These are phyloP conservation scores for Elongisporangium undulatum DNA, from an alignment of 352 stramenopile genomes.

Conservation along the genomic window DNA sequence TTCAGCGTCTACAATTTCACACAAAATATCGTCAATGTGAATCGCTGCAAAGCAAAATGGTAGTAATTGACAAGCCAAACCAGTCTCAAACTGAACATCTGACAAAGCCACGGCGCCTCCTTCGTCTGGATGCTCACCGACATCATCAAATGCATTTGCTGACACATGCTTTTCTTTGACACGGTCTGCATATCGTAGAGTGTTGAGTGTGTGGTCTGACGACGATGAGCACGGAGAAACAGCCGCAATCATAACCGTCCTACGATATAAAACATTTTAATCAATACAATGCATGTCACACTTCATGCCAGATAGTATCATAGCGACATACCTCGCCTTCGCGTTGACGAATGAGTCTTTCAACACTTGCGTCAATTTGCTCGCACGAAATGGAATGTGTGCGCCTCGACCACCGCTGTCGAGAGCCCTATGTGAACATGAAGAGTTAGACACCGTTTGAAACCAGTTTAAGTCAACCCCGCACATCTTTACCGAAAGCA, in stretches of 20 bases:
- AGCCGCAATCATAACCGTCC: conserved; percentile 96
- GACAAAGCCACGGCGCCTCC: conserved; percentile 37
- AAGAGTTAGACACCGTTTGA: neutral
- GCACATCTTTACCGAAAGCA: conserved; percentile 85
- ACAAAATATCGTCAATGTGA: neutral
- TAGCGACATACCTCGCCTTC: conserved; percentile 58
- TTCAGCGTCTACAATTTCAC: neutral
- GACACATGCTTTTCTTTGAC: conserved; percentile 95
- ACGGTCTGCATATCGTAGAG: conserved; percentile 95
- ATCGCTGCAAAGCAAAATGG: too few species aligned
- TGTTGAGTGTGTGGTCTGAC: conserved; percentile 97
- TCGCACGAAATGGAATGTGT: conserved; percentile 95
- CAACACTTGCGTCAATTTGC: conserved; percentile 97
- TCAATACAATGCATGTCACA: neutral
- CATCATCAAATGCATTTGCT: conserved; percentile 59
- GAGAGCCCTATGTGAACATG: conserved; percentile 56
- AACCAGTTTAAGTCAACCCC: neutral
- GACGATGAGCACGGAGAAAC: conserved; percentile 92
- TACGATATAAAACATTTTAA: conserved; percentile 5
- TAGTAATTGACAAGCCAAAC: conserved; percentile 7
- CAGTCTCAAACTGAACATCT: conserved; percentile 59
- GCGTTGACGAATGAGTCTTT: conserved; percentile 97
- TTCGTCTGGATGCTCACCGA: conserved; percentile 6
- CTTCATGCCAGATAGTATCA: neutral
- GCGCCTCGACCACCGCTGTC: conserved; percentile 85